Evolutionary conservation across 1,284 basidiomycete species (phyloP), one percentile per base, ranked within the genome.

Genomic region (Leucoagaricus sp.): DNA sequence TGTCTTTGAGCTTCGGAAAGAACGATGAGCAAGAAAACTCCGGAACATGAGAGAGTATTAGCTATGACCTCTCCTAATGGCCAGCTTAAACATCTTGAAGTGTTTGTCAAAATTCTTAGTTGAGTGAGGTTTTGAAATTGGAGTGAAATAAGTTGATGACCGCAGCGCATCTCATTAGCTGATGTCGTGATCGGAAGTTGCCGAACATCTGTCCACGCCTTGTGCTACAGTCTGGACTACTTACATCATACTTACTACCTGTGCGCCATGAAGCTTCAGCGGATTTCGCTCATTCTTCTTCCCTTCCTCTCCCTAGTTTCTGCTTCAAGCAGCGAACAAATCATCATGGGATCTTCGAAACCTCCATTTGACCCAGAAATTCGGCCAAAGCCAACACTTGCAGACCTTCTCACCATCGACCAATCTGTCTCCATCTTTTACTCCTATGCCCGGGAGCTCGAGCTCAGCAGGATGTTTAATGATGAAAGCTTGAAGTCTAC

Each of bases 331-430:
- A 57, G 49, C 23, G 64, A 71, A 12, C 70, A 72, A 57, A 61
- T 67, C 12, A 44, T 61, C 13, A 69, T 71, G 65, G 40, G 52
- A 8, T 29, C 58, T 17, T 23, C 52, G 6, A 54, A 53, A 23
- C 53, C 55, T 7, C 46, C 46, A 3, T 67, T 62, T 31, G 57
- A 63, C 28, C 67, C 69, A 12, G 58, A 67, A 36, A 64, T 59
- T 17, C 67, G 63, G 12, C 34, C 58, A 31, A 52, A 73, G 59
- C 85, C 85, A 15, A 80, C 79, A 2, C 71, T 91, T 28, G 76
- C 84, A 5, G 90, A 93, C 72, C 71, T 89, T 40, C 79, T 92
- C 62, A 91, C 89, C 19, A 83, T 92, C 65, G 84, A 91, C 61
- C 65, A 81, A 2, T 81, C 82, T 0, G 80, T 82, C 3, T 90